Percentiles rank a stretch among this genome's conserved stretches.
phyloP scores from a whole-genome alignment of 2,329 filamentous ascomycete species.

The Colletotrichum endophyticum region DNA sequence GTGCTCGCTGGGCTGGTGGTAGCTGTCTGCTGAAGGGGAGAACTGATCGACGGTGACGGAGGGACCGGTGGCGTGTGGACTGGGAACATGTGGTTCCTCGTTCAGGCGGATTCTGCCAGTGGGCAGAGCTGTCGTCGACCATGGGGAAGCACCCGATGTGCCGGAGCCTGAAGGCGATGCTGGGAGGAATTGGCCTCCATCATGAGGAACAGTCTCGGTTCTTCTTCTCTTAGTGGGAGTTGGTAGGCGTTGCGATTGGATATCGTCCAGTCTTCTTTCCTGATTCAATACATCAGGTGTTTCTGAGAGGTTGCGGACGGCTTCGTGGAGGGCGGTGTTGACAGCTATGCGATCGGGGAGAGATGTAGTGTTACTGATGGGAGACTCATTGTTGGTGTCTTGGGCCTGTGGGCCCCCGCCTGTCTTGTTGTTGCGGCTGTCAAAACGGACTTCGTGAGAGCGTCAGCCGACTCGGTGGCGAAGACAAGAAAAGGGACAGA shows the following conservation, averaged over 20 bases:
- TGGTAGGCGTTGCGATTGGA: not conserved
- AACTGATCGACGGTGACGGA: not conserved
- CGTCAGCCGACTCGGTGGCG: not conserved
- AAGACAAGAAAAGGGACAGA: not conserved
- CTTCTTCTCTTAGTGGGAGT: not conserved
- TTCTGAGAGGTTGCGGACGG: not conserved
- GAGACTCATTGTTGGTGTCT: not conserved
- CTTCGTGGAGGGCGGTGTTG: not conserved
- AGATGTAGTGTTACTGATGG: not conserved
- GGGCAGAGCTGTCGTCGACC: not conserved
- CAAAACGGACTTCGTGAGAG: not conserved
- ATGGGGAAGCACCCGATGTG: not conserved
- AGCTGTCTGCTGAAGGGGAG: not conserved
- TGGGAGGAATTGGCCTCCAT: not conserved
- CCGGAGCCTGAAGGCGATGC: not conserved
- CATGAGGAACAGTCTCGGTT: not conserved
- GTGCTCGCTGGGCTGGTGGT: not conserved
- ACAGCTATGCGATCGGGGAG: not conserved
- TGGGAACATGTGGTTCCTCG: not conserved
- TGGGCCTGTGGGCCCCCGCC: not conserved
- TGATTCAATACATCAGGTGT: not conserved
- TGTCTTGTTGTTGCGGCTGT: not conserved
- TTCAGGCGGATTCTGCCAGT: not conserved
- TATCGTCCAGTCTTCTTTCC: not conserved
- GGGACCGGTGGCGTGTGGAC: conserved; percentile 14